Conservation (phyloP, 495 filamentous ascomycete species). For the Terfezia boudieri region DNA sequence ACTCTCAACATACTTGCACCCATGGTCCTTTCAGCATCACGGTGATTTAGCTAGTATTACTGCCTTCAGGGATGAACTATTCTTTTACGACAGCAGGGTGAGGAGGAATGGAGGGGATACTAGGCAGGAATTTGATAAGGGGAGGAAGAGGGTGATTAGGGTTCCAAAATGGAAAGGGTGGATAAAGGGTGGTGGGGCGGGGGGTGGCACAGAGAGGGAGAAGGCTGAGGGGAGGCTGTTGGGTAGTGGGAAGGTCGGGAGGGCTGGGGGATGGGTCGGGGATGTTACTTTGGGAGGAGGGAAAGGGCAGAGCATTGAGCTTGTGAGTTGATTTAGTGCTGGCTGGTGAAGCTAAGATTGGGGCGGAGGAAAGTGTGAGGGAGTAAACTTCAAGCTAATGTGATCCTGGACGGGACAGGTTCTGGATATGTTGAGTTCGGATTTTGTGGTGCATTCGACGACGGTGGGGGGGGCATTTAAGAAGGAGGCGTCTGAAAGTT, state of each 20-base stretch:
- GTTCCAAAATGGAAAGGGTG: background rate
- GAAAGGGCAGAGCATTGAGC: background rate
- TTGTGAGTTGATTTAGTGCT: background rate
- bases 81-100: background rate
- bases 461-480: background rate
- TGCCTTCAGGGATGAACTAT: background rate
- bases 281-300: background rate
- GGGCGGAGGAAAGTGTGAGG: no score
- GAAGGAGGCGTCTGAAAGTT: background rate
- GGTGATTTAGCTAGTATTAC: background rate
- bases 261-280: background rate
- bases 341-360: background rate
- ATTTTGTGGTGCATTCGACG: background rate
- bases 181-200: background rate
- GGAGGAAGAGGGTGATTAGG: background rate
- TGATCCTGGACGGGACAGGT: background rate
- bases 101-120: background rate
- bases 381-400: background rate
- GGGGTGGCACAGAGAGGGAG: background rate
- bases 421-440: background rate
- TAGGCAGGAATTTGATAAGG: background rate
- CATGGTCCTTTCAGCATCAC: background rate
- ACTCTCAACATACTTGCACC: background rate
- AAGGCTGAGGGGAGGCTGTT: background rate
- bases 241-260: background rate